Base-by-base conservation (phyloP, 352 stramenopile species). In the Globisporangium mamillatum region DNA sequence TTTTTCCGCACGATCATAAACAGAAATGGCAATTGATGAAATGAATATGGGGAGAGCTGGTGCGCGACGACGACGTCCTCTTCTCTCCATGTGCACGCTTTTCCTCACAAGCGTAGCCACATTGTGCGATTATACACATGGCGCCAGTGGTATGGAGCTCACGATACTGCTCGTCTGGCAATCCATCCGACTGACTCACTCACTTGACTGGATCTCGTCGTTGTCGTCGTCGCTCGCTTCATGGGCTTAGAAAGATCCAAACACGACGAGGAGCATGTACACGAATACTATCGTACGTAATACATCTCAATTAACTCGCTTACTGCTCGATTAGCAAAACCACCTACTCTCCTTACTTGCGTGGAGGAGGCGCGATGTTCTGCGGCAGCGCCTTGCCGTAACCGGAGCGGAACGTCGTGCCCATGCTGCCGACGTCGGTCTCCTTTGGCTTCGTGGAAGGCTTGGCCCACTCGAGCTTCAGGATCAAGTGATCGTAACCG, bases 391-490 rank as follows among this genome's bases (percentile, higher is more conserved):
- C 89, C 73, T 96, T 96, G 59, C 89, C 89, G 77, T 96, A 96
- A 57, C 89, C 89, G 7, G 87, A 95, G 60, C 89, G 89, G 83
- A 94, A 96, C 58, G 86, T 94, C 46, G 89, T 96, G 70, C 84
- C 81, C 79, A 92, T 90, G 70, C 81, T 90, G 70, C 89, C 87
- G 54, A 83, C 80, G 62, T 96, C 82, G 63, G 83, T 83, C 66
- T 87, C 72, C 27, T 80, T 80, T 32, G 80, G 82, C 82, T 92
- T 97, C 88, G 82, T 97, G 66, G 89, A 95, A 7, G 97, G 98
- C 89, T 99, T 98, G 65, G 98, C 98, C 97, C 97, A 99, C 85
- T 99, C 98, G 64, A 99, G 87, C 89, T 99, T 99, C 66, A 99
- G 87, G 82, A 99, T 99, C 77, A 99, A 90, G 84, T 99, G 97